Conservation (phyloP, 257 asterid genomes). For the Fraxinus cuspidata region DNA sequence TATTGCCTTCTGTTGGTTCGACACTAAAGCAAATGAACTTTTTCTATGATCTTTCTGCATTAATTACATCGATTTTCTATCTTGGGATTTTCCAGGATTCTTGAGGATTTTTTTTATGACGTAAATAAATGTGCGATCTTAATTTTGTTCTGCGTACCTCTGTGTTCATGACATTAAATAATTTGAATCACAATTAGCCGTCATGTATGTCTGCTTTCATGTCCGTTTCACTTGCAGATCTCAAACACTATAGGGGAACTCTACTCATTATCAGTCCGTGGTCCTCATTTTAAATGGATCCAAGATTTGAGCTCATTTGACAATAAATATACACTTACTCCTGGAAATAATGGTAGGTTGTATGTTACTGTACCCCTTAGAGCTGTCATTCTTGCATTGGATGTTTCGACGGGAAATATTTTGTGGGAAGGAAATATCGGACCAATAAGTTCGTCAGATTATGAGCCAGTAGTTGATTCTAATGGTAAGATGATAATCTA, state of each 20-base stretch:
- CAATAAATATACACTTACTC: conserved; percentile 42
- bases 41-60: background rate
- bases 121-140: background rate
- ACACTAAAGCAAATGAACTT: background rate
- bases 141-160: background rate
- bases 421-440: conserved; percentile 77
- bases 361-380: conserved; percentile 56
- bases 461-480: conserved; percentile 73
- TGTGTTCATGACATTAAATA: background rate
- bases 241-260: conserved; percentile 76
- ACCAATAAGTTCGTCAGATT: conserved; percentile 67
- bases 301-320: conserved; percentile 78
- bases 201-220: background rate
- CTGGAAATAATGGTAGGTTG: conserved; percentile 78
- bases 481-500: conserved; percentile 49
- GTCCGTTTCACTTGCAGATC: conserved; percentile 49
- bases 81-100: background rate
- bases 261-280: conserved; percentile 72
- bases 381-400: conserved; percentile 61
- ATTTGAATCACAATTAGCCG: background rate
- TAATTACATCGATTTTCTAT: background rate
- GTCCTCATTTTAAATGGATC: conserved; percentile 84
- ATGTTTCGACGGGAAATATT: conserved; percentile 64
- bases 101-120: background rate
- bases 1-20: background rate